Conservation (phyloP, 495 filamentous ascomycete genomes). For the Penicillium antarcticum region DNA sequence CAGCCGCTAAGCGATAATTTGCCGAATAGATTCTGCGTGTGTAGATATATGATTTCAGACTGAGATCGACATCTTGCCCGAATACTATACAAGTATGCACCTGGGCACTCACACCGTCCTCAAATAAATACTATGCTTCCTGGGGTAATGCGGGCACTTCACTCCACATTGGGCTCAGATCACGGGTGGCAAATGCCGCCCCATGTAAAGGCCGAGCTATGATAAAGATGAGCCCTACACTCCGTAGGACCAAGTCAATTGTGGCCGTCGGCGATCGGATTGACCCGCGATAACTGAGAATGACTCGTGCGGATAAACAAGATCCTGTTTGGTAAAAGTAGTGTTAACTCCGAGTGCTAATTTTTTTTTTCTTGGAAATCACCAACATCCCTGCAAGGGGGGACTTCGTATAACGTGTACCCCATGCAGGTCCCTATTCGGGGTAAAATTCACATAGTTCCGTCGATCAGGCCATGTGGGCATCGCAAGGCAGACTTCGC, state of each 20-base stretch:
- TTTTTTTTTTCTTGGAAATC: not conserved
- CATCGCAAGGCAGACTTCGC: not conserved
- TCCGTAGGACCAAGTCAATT: no score
- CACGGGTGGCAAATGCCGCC: not conserved
- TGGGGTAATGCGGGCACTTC: not conserved
- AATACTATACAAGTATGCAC: not conserved
- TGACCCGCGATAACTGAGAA: no score
- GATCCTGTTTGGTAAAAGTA: no score
- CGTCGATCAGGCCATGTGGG: slow-evolving; percentile 9
- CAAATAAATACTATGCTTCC: not conserved
- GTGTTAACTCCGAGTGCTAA: not conserved
- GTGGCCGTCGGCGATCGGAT: no score
- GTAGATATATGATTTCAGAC: no score
- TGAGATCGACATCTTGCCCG: not conserved
- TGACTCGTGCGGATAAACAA: no score
- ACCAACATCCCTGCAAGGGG: not conserved
- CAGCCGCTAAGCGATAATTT: no score
- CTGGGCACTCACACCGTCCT: not conserved
- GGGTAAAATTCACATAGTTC: not conserved
- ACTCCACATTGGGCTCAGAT: not conserved
- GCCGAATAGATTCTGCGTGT: no score
- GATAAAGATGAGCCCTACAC: not conserved
- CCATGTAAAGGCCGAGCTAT: not conserved
- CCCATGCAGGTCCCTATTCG: not conserved
- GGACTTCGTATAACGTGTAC: not conserved